These are phyloP conservation scores for Camellia lanceoleosa DNA, from an alignment of 148 eudicot genomes.

Conservation along the genomic window DNA sequence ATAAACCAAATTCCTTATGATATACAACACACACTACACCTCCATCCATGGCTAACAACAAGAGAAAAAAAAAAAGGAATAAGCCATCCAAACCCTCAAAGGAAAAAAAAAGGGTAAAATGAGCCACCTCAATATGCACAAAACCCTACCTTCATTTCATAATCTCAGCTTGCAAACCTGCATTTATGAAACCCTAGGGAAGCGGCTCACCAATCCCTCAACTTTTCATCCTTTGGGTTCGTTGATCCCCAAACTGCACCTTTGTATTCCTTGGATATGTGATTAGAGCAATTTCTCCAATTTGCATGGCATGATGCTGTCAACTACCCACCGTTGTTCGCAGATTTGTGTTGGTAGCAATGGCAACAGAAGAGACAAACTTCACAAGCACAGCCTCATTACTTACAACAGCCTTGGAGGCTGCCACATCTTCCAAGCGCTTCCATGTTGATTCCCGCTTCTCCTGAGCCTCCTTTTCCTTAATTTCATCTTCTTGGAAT, in stretches of 20 bases:
- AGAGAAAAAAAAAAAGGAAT: conserved; percentile 1
- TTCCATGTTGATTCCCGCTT: conserved; percentile 49
- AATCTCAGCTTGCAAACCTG: conserved; percentile 4
- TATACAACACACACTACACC: conserved; percentile 25
- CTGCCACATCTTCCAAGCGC: conserved; percentile 46
- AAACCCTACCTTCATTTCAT: conserved; percentile 13
- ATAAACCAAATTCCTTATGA: conserved; percentile 33
- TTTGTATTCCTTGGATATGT: not conserved
- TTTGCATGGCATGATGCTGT: not conserved
- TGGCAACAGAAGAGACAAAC: conserved; percentile 24
- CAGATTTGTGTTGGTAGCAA: conserved; percentile 15
- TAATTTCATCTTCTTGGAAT: conserved; percentile 44
- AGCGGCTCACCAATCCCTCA: not conserved
- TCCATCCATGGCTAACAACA: conserved; percentile 21
- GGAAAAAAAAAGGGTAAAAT: not conserved
- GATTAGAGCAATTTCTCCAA: not conserved
- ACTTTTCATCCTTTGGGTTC: not conserved
- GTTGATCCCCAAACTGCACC: not conserved
- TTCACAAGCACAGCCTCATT: conserved; percentile 37
- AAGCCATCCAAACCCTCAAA: conserved; percentile 7
- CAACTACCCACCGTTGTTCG: conserved; percentile 13
- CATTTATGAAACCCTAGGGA: too few relatives aligned
- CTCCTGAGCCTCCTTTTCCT: conserved; percentile 28
- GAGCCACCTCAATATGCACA: conserved; percentile 25
- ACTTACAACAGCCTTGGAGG: conserved; percentile 36